Base-by-base conservation (phyloP, 768 basidiomycete species). In the Podaxis rugospora region DNA sequence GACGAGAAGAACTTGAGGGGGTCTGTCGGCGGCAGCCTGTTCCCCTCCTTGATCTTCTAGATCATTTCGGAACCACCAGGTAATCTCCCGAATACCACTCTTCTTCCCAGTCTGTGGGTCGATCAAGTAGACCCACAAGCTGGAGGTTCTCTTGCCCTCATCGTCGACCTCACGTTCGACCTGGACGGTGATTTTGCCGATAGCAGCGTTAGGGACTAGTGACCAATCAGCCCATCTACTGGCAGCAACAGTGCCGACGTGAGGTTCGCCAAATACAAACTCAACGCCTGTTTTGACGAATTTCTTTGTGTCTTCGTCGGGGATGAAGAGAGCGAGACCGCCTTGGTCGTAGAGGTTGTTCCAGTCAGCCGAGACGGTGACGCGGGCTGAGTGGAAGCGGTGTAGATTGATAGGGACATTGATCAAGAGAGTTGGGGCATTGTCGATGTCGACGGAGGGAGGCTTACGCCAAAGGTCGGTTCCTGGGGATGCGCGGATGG, bases 391-490 rank as follows among this genome's bases (percentile, higher is more conserved):
- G 52, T 67, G 71, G 66, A 73, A 73, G 46, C 51, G 64, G 59
- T 72, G 70, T 7, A 72, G 67, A 39, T 71, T 66, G 62, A 72
- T 70, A 11, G 72, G 70, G 5, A 61, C 64, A 0, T 67, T 69
- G 44, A 72, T 62, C 4, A 72, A 68, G 62, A 70, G 62, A 23
- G 67, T 70, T 5, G 72, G 71, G 9, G 66, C 69, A 54, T 73
- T 73, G 51, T 72, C 71, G 66, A 72, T 66, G 59, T 73, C 68
- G 23, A 68, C 69, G 42, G 55, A 14, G 42, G 72, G 71, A 21
- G 72, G 72, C 46, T 73, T 73, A 10, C 72, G 67, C 72, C 72
- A 73, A 62, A 73, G 67, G 65, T 73, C 72, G 13, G 72, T 70
- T n/a, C 66, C 66, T 37, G 72, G 70, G 0, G 58, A 25, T 14